Evolutionary conservation across 2,329 filamentous ascomycete species (phyloP).

Genomic region (Fusarium incarnatum): DNA sequence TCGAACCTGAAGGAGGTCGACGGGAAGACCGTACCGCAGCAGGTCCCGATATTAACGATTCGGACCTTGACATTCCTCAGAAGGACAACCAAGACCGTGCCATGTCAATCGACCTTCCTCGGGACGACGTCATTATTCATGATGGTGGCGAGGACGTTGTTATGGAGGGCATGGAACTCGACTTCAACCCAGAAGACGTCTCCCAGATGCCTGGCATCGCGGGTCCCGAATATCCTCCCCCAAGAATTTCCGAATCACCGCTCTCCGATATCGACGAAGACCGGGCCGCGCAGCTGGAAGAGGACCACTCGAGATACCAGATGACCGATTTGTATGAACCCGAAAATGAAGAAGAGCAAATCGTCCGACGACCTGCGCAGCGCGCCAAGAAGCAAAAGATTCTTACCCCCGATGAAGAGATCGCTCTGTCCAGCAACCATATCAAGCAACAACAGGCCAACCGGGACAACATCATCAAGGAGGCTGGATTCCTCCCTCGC

Average conservation of each 20-base stretch:
- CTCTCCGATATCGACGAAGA: conserved; percentile 77
- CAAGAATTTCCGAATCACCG: conserved; percentile 75
- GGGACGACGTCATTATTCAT: conserved; percentile 68
- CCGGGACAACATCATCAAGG: conserved; percentile 85
- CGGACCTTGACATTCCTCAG: conserved; percentile 68
- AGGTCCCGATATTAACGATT: conserved; percentile 61
- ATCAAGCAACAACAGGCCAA: conserved; percentile 90
- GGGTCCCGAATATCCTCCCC: conserved; percentile 63
- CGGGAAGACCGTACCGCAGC: conserved; percentile 64
- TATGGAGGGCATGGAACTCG: conserved; percentile 70
- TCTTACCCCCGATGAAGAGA: conserved; percentile 83
- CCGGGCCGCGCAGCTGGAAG: conserved; percentile 69
- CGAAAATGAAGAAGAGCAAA: conserved; percentile 66
- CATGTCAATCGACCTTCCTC: conserved; percentile 64
- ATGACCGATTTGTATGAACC: conserved; percentile 72
- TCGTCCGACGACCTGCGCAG: conserved; percentile 76
- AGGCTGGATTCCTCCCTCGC: conserved; percentile 83
- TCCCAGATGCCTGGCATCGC: conserved; percentile 65
- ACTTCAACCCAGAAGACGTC: conserved; percentile 70
- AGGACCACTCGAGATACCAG: conserved; percentile 65
- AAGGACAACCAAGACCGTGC: conserved; percentile 68
- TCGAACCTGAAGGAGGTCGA: conserved; percentile 86
- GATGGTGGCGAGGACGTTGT: conserved; percentile 73
- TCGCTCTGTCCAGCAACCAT: conserved; percentile 78
- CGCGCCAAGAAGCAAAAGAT: conserved; percentile 82